These are phyloP conservation scores for Arctostaphylos glauca DNA, from an alignment of 148 eudicot species.

Conservation along the genomic window DNA sequence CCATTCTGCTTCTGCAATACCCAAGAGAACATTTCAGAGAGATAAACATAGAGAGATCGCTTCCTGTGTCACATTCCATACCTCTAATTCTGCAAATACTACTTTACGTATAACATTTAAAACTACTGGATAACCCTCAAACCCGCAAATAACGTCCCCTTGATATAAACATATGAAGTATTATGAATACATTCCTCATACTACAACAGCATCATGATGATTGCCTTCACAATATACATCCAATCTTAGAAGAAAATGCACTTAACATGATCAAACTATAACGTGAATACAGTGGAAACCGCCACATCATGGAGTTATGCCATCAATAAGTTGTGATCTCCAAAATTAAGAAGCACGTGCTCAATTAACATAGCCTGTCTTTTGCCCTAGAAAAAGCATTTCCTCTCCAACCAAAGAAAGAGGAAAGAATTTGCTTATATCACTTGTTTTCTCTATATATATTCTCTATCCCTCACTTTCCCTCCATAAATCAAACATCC, in stretches of 20 bases:
- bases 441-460: too few species aligned
- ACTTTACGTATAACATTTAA: neutral
- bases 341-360: neutral
- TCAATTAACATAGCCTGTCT: neutral
- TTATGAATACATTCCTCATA: neutral
- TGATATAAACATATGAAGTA: neutral
- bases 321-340: neutral
- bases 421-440: neutral
- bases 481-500: neutral
- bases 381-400: neutral
- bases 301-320: neutral
- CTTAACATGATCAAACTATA: neutral
- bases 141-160: neutral
- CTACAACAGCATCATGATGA: too few species aligned
- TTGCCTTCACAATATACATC: neutral
- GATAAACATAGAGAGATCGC: neutral
- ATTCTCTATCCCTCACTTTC: neutral
- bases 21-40: constrained; percentile 10
- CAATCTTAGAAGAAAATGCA: neutral
- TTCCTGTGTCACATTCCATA: neutral
- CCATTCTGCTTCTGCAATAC: constrained; percentile 42
- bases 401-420: neutral
- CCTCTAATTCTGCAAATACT: neutral
- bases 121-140: neutral
- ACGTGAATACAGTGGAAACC: neutral